Evolutionary conservation across 306 rosid genomes (phyloP).

Genomic region (Calophaca sinica): DNA sequence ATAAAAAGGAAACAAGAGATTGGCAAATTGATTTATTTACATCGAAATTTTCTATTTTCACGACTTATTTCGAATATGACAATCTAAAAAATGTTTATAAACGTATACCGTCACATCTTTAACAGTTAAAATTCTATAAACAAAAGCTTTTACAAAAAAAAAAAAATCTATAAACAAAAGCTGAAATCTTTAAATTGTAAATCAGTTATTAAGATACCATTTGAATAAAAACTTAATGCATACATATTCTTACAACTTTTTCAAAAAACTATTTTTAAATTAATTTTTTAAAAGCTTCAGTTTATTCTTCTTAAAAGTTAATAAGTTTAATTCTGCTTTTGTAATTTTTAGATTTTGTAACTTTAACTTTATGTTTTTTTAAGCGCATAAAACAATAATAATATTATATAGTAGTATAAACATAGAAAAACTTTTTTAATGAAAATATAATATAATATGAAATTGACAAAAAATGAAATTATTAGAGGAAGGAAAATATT

Average conservation of each 20-base stretch:
- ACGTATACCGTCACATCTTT: not conserved
- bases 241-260: not conserved
- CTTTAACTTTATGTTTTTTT: not conserved
- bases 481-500: conserved; percentile 8
- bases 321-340: not conserved
- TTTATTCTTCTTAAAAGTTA: not conserved
- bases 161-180: too few species aligned
- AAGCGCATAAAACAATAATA: not conserved
- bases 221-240: not conserved
- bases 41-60: not conserved
- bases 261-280: not conserved
- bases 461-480: not conserved
- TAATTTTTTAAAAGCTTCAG: not conserved
- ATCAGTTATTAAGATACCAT: not conserved
- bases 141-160: too few species aligned
- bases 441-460: conserved; percentile 8
- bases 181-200: not conserved
- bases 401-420: not conserved
- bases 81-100: not conserved
- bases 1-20: not conserved
- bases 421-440: not conserved
- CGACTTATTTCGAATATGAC: not conserved
- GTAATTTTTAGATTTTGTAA: not conserved
- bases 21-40: not conserved
- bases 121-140: too few species aligned